Evolutionary conservation across 768 basidiomycete species (phyloP).

Genomic region (Auriculariales sp.): DNA sequence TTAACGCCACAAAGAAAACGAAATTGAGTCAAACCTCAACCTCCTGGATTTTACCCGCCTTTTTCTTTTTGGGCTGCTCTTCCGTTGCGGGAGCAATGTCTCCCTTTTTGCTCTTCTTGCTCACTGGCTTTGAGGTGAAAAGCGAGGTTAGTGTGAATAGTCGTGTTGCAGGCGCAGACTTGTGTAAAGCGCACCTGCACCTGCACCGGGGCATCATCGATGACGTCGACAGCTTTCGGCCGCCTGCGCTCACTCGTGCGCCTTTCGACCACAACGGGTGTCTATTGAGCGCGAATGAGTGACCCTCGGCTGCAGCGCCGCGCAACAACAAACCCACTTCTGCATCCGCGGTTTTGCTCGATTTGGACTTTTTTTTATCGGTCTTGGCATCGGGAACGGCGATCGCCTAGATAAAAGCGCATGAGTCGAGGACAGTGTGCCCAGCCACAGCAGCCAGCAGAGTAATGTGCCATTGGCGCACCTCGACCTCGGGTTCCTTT

Average conservation of each 20-base stretch:
- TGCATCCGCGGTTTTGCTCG: neutral
- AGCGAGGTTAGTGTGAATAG: neutral
- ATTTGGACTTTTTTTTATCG: constrained; percentile 8
- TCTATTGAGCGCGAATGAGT: neutral
- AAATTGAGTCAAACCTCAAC: too few relatives aligned
- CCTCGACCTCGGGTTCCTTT: too few relatives aligned
- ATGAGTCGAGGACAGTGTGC: too few relatives aligned
- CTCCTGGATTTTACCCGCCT: neutral
- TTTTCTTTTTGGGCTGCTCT: neutral
- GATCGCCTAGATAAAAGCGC: too few relatives aligned
- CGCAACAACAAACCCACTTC: neutral
- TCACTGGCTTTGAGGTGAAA: neutral
- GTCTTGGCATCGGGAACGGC: constrained; percentile 6
- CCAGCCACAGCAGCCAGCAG: neutral
- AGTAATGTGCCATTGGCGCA: too few relatives aligned
- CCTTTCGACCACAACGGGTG: neutral
- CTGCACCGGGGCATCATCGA: neutral
- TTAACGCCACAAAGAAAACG: too few relatives aligned
- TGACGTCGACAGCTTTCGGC: neutral
- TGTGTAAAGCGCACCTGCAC: neutral
- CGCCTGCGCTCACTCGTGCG: too few relatives aligned
- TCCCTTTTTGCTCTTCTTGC: neutral
- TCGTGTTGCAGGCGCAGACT: neutral
- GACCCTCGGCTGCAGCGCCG: neutral
- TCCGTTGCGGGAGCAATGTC: constrained; percentile 4